Evolutionary conservation across 75 land plant species (phyloP), one percentile per base, ranked within the genome.

Genomic region (Adiantum capillusveneris): DNA sequence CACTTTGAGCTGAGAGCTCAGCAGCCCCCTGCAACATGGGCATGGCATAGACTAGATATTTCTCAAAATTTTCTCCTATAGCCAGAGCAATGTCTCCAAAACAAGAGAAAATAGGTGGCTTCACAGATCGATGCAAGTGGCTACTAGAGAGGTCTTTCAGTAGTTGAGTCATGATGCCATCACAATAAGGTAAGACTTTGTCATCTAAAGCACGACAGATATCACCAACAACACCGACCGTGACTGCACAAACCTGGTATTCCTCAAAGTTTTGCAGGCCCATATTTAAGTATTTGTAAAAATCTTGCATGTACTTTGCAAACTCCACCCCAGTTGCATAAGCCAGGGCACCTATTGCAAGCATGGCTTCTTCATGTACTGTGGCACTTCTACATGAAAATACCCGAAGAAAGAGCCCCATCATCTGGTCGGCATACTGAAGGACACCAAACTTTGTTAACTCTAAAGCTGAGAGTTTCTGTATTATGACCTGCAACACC

Each of bases 291-390:
- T 91, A 91, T 46, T 74, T 74, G 60, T 91, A 91, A 51, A 91
- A 91, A 18, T 82, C 92, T 11, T 59, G 70, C 97, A 91, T 87
- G 74, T 91, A 91, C 69, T 91, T 91, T 17, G 49, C 88, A 74
- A 91, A 91, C 45, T 82, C 82, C 18, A 75, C 64, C 20, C 97
- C 97, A 9, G 84, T 65, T 13, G 82, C 81, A 74, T 91, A 91
- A 37, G 93, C 97, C 57, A 91, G 56, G 22, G 97, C 97, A 45
- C 97, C 97, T 44, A 91, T 87, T 18, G 93, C 83, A 41, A 90
- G 92, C 96, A 90, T 90, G 11, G 96, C 96, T 65, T 87, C 96
- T 56, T 90, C 96, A 65, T 90, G 96, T 0, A 84, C 92, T 31
- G 92, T 87, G 1, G 96, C 92, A 80, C 73, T 86, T 59, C 83